These are phyloP conservation scores for Trypanosoma grayi DNA, from an alignment of 208 protist species.

Conservation along the genomic window DNA sequence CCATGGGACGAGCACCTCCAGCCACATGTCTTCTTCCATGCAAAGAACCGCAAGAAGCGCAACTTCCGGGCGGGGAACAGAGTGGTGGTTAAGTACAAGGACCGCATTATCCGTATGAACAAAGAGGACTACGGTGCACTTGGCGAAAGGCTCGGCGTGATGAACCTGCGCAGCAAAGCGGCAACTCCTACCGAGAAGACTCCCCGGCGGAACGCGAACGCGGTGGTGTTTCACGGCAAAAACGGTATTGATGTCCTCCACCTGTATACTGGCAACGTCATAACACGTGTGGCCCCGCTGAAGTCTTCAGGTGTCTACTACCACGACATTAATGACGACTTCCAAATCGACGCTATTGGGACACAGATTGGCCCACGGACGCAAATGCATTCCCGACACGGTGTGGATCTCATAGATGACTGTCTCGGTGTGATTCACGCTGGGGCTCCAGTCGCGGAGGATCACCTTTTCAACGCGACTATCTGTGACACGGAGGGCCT, in stretches of 20 bases:
- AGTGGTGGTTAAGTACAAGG: slow-evolving; percentile 55
- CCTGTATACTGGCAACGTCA: slow-evolving; percentile 78
- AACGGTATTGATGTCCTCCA: slow-evolving; percentile 84
- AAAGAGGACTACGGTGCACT: slow-evolving; percentile 73
- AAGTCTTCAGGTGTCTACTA: slow-evolving; percentile 54
- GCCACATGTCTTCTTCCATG: slow-evolving; percentile 67
- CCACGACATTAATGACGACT: slow-evolving; percentile 89
- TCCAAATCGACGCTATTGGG: slow-evolving; percentile 64
- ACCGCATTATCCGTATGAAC: slow-evolving; percentile 63
- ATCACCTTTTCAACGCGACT: slow-evolving; percentile 58
- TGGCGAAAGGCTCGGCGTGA: slow-evolving; percentile 44
- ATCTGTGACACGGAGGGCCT: slow-evolving; percentile 84
- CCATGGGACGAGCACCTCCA: slow-evolving; percentile 74
- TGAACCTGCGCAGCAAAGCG: slow-evolving; percentile 2
- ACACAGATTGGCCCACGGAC: slow-evolving; percentile 58
- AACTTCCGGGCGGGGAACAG: slow-evolving; percentile 24
- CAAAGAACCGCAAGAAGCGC: slow-evolving; percentile 36
- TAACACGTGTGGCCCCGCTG: slow-evolving; percentile 71
- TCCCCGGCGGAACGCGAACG: slow-evolving; percentile 41
- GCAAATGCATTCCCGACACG: slow-evolving; percentile 37
- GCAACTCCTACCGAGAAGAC: slow-evolving; percentile 8
- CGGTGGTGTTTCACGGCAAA: slow-evolving; percentile 80
- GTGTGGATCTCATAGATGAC: slow-evolving; percentile 58
- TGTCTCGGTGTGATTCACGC: slow-evolving; percentile 71
- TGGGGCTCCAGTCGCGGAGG: slow-evolving; percentile 43